A percentile compares a stretch with the other conserved stretches of the same genome.
These are phyloP conservation scores for Euphorbia corollata DNA, from an alignment of 441 rosid species.

Conservation along the genomic window DNA sequence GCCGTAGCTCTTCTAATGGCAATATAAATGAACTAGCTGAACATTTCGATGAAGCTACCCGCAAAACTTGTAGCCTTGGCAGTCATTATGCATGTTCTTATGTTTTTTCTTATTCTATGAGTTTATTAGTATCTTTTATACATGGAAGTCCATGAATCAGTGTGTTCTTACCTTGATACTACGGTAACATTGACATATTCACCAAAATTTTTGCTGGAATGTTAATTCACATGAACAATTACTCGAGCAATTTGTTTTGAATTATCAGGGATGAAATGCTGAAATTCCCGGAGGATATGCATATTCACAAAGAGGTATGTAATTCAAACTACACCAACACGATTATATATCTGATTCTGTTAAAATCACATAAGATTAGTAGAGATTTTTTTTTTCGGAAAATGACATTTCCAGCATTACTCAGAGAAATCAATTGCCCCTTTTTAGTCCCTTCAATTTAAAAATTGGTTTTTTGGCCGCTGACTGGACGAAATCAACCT, in stretches of 20 bases:
- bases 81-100: neutral
- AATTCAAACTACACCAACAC: neutral
- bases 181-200: neutral
- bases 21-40: neutral
- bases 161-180: neutral
- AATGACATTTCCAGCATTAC: too few species aligned
- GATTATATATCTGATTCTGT: neutral
- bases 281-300: slow-evolving; percentile 55
- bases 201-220: neutral
- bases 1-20: neutral
- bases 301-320: slow-evolving; percentile 52
- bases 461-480: too few species aligned
- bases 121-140: too few species aligned
- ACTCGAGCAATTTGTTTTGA: neutral
- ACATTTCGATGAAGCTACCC: slow-evolving; percentile 3
- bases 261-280: slow-evolving; percentile 67
- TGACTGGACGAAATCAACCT: too few species aligned
- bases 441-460: too few species aligned
- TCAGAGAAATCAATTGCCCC: too few species aligned
- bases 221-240: neutral
- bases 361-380: slow-evolving; percentile 2
- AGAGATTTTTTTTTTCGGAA: neutral
- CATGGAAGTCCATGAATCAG: neutral
- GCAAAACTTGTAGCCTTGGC: neutral
- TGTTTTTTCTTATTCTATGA: neutral